phyloP scores from a whole-genome alignment of 202 grass and related monocot genomes.

The Setaria italica region DNA sequence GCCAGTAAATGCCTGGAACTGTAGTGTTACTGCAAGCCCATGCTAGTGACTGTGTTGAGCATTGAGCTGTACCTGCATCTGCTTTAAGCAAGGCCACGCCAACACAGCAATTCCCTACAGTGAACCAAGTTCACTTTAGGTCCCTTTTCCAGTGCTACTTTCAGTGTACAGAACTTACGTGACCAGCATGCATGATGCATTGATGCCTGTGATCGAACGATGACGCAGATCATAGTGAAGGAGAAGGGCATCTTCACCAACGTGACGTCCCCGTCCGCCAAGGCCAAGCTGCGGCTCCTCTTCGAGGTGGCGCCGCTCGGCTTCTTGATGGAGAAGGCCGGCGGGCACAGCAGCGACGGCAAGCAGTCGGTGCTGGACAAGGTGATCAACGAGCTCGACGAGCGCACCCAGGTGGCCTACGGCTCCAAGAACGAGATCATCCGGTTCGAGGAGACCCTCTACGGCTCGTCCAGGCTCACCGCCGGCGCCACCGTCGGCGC shows the following conservation, averaged over 20 bases:
- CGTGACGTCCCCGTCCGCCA: conserved; percentile 73
- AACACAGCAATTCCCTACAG: conserved; percentile 26
- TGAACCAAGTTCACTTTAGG: conserved; percentile 9
- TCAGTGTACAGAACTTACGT: conserved; percentile 11
- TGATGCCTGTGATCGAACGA: background rate
- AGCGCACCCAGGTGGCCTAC: conserved; percentile 84
- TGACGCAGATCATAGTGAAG: conserved; percentile 92
- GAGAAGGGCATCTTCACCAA: conserved; percentile 99
- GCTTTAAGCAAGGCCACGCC: conserved; percentile 54
- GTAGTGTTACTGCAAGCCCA: conserved; percentile 43
- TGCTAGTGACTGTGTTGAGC: conserved; percentile 21
- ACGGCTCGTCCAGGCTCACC: conserved; percentile 77
- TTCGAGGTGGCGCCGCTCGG: conserved; percentile 95
- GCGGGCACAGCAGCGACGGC: conserved; percentile 92
- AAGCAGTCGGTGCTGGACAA: conserved; percentile 84
- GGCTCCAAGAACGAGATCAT: conserved; percentile 99
- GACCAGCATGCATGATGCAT: background rate
- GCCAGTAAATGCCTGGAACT: conserved; percentile 31
- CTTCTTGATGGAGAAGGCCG: conserved; percentile 87
- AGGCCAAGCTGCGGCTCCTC: conserved; percentile 92
- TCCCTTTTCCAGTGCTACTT: conserved; percentile 25
- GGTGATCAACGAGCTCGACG: conserved; percentile 74
- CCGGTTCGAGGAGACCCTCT: conserved; percentile 92
- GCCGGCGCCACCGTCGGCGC: conserved; percentile 64
- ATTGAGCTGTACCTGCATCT: conserved; percentile 22